Evolutionary conservation across 2,329 filamentous ascomycete species (phyloP), one percentile per base, ranked within the genome.

Genomic region (Penicillium palitans): DNA sequence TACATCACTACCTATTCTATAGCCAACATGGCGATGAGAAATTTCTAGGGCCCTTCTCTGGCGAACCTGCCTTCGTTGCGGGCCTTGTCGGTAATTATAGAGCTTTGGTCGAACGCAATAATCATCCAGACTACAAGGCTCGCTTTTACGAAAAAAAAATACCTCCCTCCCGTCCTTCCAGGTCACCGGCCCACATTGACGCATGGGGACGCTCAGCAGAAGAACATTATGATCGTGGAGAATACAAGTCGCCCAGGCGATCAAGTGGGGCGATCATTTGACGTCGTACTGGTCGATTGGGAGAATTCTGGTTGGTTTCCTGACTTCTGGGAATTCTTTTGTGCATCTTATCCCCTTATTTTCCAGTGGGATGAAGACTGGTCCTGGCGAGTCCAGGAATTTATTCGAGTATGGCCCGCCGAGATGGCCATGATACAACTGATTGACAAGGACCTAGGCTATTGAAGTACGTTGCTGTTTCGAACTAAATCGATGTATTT

Each of bases 191-290:
- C 70, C 0, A 71, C 64, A 40, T 61, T 71, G 42, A 71, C 70
- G 13, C 70, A 72, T 59, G 67, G 69, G 33, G 70, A 70, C 41
- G 47, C 67, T 55, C 69, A 72, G 61, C 68, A 65, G 58, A 69
- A 68, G 49, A 70, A 69, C 39, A 68, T 69, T 57, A 62, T 69
- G 50, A 66, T 67, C 39, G 62, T 39, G 17, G 63, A 68, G 51
- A 66, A 67, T 57, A 52, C 35, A 45, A 59, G 44, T 45, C 19
- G 48, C 25, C 40, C 1, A 37, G 68, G 68, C 19, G 52, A 55
- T 44, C 66, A 68, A 59, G 70, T 63, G 48, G 63, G 62, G 48
- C 66, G 67, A 55, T 69, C 62, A 46, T 70, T 72, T 66, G 67
- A 71, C 42, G 25, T 71, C 13, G 61, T 66, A 24, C 64, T 72